Base-by-base conservation (phyloP, 176 grass and related monocot genomes). In the Puya raimondii region DNA sequence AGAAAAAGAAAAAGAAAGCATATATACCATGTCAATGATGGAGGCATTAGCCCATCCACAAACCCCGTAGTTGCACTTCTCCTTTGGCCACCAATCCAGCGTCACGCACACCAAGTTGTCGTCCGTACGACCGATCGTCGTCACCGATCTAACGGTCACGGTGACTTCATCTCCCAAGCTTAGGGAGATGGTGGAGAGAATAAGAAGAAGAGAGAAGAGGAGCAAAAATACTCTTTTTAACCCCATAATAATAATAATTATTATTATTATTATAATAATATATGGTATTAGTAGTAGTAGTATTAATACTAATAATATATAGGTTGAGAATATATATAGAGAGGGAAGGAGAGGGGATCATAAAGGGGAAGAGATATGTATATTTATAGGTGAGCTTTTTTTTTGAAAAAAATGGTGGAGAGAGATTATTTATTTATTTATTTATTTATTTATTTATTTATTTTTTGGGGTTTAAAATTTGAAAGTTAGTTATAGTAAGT, bases 71-170 rank as follows among this genome's bases (percentile, higher is more conserved):
- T 89, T 54, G 52, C 87, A 89, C 72, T 89, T 85, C 20, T 89
- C 87, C 48, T 21, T 81, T 8, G 87, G 87, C 87, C 82, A 89
- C 87, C 87, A 89, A 78, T 89, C 87, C 12, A 85, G 50, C 23
- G 82, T 85, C 27, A 79, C 82, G 48, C 87, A 89, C 64, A 85
- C 67, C 51, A 82, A 80, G 68, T 82, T 82, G 2, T 70, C 79
- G 53, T 89, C 79, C 0, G 87, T 82, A 13, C 58, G 51, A 2
- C 78, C 50, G 21, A 89, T 76, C 56, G 71, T 51, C 25, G 75
- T 70, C 49, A 23, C 75, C 49, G 67, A 79, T 64, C 70, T 73
- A 13, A 88, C 77, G 23, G 49, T 51, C 10, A 84, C 81, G 25
- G 69, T 78, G 23, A 72, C 77, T 4, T 76, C 71, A 12, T 79